phyloP scores from a whole-genome alignment of 2,329 filamentous ascomycete genomes.

The Cordyceps fumosorosea region DNA sequence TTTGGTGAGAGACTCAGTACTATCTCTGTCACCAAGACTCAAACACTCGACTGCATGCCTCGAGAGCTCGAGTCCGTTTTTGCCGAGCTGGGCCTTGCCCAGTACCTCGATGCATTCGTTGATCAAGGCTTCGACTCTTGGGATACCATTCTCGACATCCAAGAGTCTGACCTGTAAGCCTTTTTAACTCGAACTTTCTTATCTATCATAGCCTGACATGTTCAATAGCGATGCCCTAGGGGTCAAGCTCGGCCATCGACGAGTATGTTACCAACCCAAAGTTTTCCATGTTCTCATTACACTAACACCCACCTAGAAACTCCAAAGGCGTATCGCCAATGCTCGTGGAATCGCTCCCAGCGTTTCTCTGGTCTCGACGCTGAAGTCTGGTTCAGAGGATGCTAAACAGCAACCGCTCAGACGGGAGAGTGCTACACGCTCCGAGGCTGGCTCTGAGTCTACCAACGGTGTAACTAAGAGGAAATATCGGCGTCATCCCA shows the following conservation, averaged over 20 bases:
- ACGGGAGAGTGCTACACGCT: conserved; percentile 38
- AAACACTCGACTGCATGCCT: conserved; percentile 35
- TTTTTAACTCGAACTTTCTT: neutral
- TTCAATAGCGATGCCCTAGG: conserved; percentile 58
- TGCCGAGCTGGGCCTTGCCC: conserved; percentile 68
- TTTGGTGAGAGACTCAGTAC: neutral
- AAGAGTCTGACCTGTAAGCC: conserved; percentile 71
- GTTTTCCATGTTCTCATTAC: too few species aligned
- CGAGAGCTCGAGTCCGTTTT: conserved; percentile 58
- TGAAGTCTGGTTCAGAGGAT: conserved; percentile 44
- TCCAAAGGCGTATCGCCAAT: conserved; percentile 77
- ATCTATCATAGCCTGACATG: neutral
- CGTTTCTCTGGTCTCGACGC: conserved; percentile 42
- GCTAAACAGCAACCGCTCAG: conserved; percentile 46
- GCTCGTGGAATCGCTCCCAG: conserved; percentile 56
- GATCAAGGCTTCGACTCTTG: conserved; percentile 80
- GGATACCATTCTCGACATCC: conserved; percentile 78
- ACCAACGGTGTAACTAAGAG: conserved; percentile 50
- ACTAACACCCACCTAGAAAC: conserved; percentile 37
- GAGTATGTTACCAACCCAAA: conserved; percentile 25
- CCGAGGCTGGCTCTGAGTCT: conserved; percentile 38
- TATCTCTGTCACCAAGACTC: neutral
- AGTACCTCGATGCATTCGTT: conserved; percentile 67
- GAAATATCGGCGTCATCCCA: conserved; percentile 72
- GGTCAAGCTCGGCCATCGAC: conserved; percentile 74